Base-by-base conservation (phyloP, 805 yeast genomes). In the Candida boidinii region DNA sequence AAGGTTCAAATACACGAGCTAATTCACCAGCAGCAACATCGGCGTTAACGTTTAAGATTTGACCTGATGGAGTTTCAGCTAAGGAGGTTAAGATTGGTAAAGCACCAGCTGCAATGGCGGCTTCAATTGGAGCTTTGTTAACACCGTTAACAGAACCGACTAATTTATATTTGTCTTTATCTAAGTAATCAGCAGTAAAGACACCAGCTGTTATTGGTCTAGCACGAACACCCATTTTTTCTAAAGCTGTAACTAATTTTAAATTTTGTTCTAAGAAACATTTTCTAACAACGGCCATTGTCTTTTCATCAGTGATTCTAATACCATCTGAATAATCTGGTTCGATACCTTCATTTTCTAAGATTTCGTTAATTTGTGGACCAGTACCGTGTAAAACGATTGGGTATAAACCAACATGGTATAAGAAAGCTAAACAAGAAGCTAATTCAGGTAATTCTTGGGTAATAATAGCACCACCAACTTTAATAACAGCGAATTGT, bases 1-100 rank as follows among this genome's bases (percentile, higher is more conserved):
- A 74, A 7, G 99, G 99, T 62, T 92, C 96, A 48, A 92, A 84
- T 33, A 85, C 95, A 53, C 96, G 74, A 17, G 98, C 96, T 44
- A 92, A 70, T 61, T 92, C 97, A 48, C 96, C 94, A 29, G 99
- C 99, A 27, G 97, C 98, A 33, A 92, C 96, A 54, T 92, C 99
- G 7, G 99, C 99, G 54, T 92, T 92, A 39, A 92, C 97, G 49
- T 92, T 92, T 56, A 92, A 70, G 57, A 92, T 82, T 66, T 92
- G 99, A 22, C 99, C 98, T 2, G 92, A 84, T 13, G 92, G 73
- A 14, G 97, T 92, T 62, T 92, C 99, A 7, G 98, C 98, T 47
- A 92, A 64, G 2, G 97, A 90, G 1, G 99, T 92, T 53, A 92
- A 72, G 44, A 92, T 88, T 19, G 99, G 99, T 51, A 92, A 69